Evolutionary conservation across 139 green algal genomes (phyloP), one percentile per base, ranked within the genome.

Genomic region (Volvox africanus): DNA sequence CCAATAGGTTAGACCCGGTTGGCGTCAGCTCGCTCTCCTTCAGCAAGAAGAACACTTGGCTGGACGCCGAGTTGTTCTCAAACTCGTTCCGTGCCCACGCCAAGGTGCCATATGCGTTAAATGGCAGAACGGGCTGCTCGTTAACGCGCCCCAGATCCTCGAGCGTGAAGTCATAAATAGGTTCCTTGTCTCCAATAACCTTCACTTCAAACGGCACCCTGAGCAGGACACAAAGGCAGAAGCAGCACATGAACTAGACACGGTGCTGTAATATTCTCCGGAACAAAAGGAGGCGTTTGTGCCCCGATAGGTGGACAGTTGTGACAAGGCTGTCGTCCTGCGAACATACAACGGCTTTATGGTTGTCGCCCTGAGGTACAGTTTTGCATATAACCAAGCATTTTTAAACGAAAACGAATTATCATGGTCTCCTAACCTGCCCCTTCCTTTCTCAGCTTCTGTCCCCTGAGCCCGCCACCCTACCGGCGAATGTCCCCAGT

Each of bases 21-120:
- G 98, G 98, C 17, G 98, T 99, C 82, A 99, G 93, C 97, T 99
- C 98, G 26, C 93, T 97, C 94, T 99, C 98, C 95, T 99, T 99
- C 30, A 99, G 94, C 90, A 99, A 94, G 91, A 97, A 99, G 94
- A 99, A 99, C 79, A 99, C 92, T 91, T 98, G 96, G 61, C 93
- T 96, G 67, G 94, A 98, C 32, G 94, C 98, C 1, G 93, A 97
- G 96, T 99, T 99, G 92, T 97, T 94, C 61, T 99, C 97, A 93
- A 99, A 99, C 96, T 99, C 98, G 37, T 95, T 94, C 32, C 98
- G 95, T 0, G 98, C 98, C 95, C 98, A 97, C 19, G 98, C 98
- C 82, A 99, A 87, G 14, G 98, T 99, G 87, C 98, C 98, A 89
- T 97, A 99, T 0, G 98, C 98, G 87, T 99, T 99, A 96, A 99